phyloP scores from a whole-genome alignment of 2,329 filamentous ascomycete genomes.

The Neonectria ditissima region DNA sequence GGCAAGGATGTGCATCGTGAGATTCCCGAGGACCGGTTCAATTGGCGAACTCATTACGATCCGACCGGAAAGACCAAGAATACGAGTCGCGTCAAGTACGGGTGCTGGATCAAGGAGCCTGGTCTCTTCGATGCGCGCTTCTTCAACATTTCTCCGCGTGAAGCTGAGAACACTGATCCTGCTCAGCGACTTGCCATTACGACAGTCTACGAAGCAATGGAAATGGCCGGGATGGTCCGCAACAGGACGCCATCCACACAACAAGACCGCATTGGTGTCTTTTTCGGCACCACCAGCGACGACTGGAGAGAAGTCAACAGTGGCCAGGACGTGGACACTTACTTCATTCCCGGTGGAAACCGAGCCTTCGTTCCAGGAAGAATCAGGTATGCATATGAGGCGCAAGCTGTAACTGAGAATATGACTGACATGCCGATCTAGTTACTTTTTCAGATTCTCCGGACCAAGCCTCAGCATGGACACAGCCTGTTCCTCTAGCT shows the following conservation, averaged over 20 bases:
- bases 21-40: conserved; percentile 75
- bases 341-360: conserved; percentile 57
- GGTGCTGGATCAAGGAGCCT: conserved; percentile 77
- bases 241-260: conserved; percentile 76
- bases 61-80: conserved; percentile 75
- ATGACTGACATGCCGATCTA: conserved; percentile 48
- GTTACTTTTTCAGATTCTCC: conserved; percentile 80
- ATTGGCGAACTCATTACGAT: conserved; percentile 75
- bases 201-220: conserved; percentile 83
- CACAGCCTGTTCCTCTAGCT: conserved; percentile 79
- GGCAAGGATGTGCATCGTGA: conserved; percentile 74
- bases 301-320: conserved; percentile 83
- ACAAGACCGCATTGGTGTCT: conserved; percentile 72
- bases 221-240: conserved; percentile 78
- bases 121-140: conserved; percentile 81
- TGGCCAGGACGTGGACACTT: conserved; percentile 75
- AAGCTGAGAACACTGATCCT: conserved; percentile 81
- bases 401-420: not conserved
- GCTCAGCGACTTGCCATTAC: conserved; percentile 79
- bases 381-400: conserved; percentile 30
- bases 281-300: conserved; percentile 80
- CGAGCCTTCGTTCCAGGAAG: conserved; percentile 38
- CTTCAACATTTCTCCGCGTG: conserved; percentile 86
- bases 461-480: conserved; percentile 79
- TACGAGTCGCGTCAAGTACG: conserved; percentile 76